phyloP scores from a whole-genome alignment of 2,329 filamentous ascomycete genomes.

The Xylariaceae sp. region DNA sequence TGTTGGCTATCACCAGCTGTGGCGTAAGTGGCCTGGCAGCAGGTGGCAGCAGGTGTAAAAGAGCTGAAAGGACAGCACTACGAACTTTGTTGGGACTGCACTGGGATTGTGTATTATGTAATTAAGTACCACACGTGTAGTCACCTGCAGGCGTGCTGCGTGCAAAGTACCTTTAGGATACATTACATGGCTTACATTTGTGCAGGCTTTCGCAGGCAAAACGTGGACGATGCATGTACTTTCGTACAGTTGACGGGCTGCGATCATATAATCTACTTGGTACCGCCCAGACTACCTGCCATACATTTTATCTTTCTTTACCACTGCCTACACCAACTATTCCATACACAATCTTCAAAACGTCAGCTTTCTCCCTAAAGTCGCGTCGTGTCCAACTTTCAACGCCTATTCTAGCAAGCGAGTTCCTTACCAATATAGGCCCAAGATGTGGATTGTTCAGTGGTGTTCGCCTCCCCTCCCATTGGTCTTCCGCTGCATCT shows the following conservation, averaged over 20 bases:
- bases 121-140: no score
- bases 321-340: conserved; percentile 6
- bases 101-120: no score
- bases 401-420: conserved; percentile 6
- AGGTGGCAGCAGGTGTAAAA: conserved; percentile 8
- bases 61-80: conserved; percentile 10
- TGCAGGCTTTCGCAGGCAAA: not conserved
- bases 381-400: not conserved
- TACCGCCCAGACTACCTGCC: not conserved
- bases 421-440: conserved; percentile 10
- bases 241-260: not conserved
- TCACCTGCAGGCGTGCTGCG: no score
- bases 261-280: not conserved
- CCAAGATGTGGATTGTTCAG: conserved; percentile 86
- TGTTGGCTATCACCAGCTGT: not conserved
- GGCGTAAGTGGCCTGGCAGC: conserved; percentile 10
- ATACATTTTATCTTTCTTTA: conserved; percentile 18
- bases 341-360: conserved; percentile 12
- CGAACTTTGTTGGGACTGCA: conserved; percentile 15
- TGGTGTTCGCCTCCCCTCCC: conserved; percentile 66
- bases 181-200: no score
- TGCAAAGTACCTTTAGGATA: no score
- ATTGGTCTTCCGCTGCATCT: conserved; percentile 14
- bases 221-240: not conserved
- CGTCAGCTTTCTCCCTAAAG: conserved; percentile 16